Conservation (phyloP, 176 grass and related monocot genomes). For the Metroxylon sagu region DNA sequence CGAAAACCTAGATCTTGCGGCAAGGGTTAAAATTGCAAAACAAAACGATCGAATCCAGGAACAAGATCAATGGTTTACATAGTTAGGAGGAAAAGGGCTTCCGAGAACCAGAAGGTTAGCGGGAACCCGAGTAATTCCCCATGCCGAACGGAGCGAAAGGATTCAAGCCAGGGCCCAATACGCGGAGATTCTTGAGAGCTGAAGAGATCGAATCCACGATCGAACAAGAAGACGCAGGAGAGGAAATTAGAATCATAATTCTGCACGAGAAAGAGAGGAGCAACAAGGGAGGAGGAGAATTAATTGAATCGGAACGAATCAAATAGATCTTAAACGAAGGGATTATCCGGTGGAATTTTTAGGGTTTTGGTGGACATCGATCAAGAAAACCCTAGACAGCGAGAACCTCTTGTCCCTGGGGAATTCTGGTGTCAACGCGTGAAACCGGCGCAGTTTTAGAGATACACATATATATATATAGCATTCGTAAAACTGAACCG, state of each 20-base stretch:
- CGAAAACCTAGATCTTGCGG: background rate
- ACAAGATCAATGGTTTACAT: conserved; percentile 32
- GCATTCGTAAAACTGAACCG: too few species aligned
- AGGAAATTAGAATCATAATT: conserved; percentile 53
- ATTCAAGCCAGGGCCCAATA: conserved; percentile 86
- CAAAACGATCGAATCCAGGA: background rate
- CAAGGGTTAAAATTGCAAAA: background rate
- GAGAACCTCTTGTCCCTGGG: too few species aligned
- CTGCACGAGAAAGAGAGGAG: background rate
- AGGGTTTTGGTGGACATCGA: too few species aligned
- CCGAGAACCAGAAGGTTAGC: conserved; percentile 27
- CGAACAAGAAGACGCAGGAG: conserved; percentile 1
- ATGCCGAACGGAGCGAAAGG: conserved; percentile 81
- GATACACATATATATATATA: too few species aligned
- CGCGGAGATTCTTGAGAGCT: conserved; percentile 48
- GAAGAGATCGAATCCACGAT: conserved; percentile 15
- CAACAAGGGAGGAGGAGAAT: background rate
- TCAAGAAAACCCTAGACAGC: too few species aligned
- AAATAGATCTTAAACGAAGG: conserved; percentile 6
- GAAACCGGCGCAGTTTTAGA: too few species aligned
- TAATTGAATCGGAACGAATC: background rate
- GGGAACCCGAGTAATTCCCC: conserved; percentile 71
- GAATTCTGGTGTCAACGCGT: too few species aligned
- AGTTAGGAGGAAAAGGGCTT: background rate
- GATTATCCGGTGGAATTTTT: too few species aligned